Base-by-base conservation (phyloP, 2,329 filamentous ascomycete species). In the Alternaria metachromatica region DNA sequence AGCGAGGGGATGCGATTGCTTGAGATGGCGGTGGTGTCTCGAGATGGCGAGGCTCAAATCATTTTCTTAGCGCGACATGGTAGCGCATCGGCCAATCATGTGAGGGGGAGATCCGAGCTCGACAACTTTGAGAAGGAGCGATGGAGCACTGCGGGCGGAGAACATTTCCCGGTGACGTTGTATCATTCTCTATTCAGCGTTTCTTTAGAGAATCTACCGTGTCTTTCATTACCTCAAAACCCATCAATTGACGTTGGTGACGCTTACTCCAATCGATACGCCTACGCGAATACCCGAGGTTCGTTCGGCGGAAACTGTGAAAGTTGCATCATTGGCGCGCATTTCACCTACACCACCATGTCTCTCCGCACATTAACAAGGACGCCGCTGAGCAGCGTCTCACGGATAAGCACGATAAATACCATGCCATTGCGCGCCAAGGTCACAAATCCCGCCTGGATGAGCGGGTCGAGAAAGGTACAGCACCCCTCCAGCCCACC, bases 381-480 rank as follows among this genome's bases (percentile, higher is more conserved):
- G 75, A 73, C 77, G 64, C 78, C 76, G 78, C 74, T 78, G 76
- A 80, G 74, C 72, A 78, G 78, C 67, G 74, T 66, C 72, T 76
- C 78, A 69, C 78, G 78, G 64, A 73, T 60, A 58, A 59, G 55
- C 23, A 64, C 64, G 41, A 67, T 73, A 46, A 62, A 68, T 37
- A 81, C 75, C 61, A 97, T 97, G 93, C 93, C 93, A 79, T 86
- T 97, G 69, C 89, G 89, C 84, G 92, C 92, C 66, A 95, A 92
- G 81, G 86, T 94, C 69, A 82, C 86, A 76, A 87, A 87, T 79
- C 84, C 89, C 69, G 86, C 86, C 56, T 84, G 74, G 76, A 70
- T 88, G 70, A 82, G 79, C 67, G 82, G 82, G 61, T 81, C 81
- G 73, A 82, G 86, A 76, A 84, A 83, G 80, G 88, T 90, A 69